Evolutionary conservation across 345 rosid genomes (phyloP).

Genomic region (Syzygium aqueum): DNA sequence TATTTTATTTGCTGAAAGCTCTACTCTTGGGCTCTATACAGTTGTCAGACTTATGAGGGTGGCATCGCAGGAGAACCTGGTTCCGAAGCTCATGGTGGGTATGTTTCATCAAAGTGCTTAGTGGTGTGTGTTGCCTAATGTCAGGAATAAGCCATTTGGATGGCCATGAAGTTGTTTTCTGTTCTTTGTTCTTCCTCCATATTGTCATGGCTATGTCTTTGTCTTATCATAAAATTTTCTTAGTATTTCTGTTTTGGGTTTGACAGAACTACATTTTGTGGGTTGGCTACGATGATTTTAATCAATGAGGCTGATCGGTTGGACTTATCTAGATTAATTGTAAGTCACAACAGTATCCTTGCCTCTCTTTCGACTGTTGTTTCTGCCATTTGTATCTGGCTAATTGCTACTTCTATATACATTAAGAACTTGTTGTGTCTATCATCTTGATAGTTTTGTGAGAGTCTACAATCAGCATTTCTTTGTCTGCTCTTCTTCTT

Average conservation of each 20-base stretch:
- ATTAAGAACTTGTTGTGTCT: background rate
- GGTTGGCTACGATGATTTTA: constrained; percentile 87
- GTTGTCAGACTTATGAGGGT: constrained; percentile 98
- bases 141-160: background rate
- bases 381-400: background rate
- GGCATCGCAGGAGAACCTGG: constrained; percentile 98
- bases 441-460: background rate
- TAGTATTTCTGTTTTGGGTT: constrained; percentile 2
- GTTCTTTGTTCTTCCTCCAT: background rate
- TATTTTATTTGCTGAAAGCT: background rate
- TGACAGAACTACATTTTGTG: constrained; percentile 84
- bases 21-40: constrained; percentile 16
- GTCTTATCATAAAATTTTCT: background rate
- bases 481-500: background rate
- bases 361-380: background rate
- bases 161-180: background rate
- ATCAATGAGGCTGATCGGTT: constrained; percentile 64
- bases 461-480: background rate
- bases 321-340: constrained; percentile 63
- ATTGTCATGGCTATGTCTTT: background rate
- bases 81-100: constrained; percentile 99
- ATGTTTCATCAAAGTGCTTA: constrained; percentile 27
- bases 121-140: background rate
- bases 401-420: background rate
- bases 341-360: constrained; percentile 16